Conservation (phyloP, 2,329 filamentous ascomycete genomes). For the Paraphaeosphaeria sporulosa region DNA sequence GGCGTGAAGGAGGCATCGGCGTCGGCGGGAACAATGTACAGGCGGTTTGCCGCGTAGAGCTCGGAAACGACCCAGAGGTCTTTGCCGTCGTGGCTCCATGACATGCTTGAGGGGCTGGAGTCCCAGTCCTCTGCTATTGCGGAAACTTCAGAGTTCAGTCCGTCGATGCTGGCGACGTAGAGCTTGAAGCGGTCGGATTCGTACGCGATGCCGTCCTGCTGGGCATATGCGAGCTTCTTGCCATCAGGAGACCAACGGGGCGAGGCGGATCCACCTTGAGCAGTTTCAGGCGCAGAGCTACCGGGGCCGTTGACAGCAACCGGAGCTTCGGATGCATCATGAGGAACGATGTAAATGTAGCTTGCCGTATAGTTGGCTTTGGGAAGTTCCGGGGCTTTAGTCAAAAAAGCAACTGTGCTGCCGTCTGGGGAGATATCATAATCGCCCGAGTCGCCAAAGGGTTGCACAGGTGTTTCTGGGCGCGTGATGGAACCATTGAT, state of each 20-base stretch:
- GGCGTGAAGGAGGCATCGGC: slow-evolving; percentile 59
- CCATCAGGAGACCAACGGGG: slow-evolving; percentile 81
- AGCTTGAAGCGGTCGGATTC: slow-evolving; percentile 76
- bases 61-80: slow-evolving; percentile 45
- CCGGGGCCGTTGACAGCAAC: slow-evolving; percentile 44
- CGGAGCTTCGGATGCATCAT: slow-evolving; percentile 64
- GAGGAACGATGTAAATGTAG: slow-evolving; percentile 77
- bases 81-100: slow-evolving; percentile 40
- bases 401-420: slow-evolving; percentile 72
- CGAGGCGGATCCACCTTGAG: slow-evolving; percentile 68
- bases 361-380: slow-evolving; percentile 81
- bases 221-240: slow-evolving; percentile 78
- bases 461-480: slow-evolving; percentile 73
- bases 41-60: slow-evolving; percentile 40
- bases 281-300: slow-evolving; percentile 43
- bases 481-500: slow-evolving; percentile 60
- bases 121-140: slow-evolving; percentile 46
- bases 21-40: slow-evolving; percentile 69
- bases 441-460: slow-evolving; percentile 79
- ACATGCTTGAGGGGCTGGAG: slow-evolving; percentile 35
- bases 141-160: slow-evolving; percentile 33
- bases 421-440: slow-evolving; percentile 76
- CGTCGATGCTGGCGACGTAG: slow-evolving; percentile 45
- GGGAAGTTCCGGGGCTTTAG: slow-evolving; percentile 75
- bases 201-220: slow-evolving; percentile 68